These are phyloP conservation scores for Annulohypoxylon nitens DNA, from an alignment of 495 filamentous ascomycete species.

Conservation along the genomic window DNA sequence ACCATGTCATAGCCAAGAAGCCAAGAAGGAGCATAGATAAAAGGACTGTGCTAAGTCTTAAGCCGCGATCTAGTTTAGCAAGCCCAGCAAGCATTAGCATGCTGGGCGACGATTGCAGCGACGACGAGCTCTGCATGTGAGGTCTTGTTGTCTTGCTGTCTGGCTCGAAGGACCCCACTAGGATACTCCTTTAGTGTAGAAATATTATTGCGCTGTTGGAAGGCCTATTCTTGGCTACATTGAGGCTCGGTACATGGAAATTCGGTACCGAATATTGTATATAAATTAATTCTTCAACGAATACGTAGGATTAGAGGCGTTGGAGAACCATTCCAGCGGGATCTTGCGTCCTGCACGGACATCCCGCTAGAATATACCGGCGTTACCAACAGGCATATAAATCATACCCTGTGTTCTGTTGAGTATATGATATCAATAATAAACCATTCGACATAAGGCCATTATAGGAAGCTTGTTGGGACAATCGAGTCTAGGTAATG, in stretches of 20 bases:
- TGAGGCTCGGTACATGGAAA: not conserved
- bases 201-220: not conserved
- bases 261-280: constrained; percentile 9
- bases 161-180: not conserved
- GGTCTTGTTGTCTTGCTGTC: not conserved
- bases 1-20: constrained; percentile 33
- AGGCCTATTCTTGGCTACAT: constrained; percentile 21
- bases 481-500: not conserved
- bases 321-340: constrained; percentile 6
- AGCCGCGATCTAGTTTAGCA: constrained; percentile 31
- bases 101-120: constrained; percentile 46
- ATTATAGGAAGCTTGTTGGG: constrained; percentile 5
- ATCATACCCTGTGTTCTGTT: not conserved
- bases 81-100: constrained; percentile 26
- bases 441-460: constrained; percentile 5
- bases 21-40: constrained; percentile 42
- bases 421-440: not conserved
- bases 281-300: constrained; percentile 19
- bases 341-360: constrained; percentile 18
- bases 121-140: constrained; percentile 58
- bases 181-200: not conserved
- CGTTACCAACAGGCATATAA: not conserved
- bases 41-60: constrained; percentile 26
- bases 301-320: constrained; percentile 19
- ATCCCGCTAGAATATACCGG: not conserved